Evolutionary conservation across 2,329 filamentous ascomycete genomes (phyloP), one percentile per base, ranked within the genome.

Genomic region (Fusarium sp.): DNA sequence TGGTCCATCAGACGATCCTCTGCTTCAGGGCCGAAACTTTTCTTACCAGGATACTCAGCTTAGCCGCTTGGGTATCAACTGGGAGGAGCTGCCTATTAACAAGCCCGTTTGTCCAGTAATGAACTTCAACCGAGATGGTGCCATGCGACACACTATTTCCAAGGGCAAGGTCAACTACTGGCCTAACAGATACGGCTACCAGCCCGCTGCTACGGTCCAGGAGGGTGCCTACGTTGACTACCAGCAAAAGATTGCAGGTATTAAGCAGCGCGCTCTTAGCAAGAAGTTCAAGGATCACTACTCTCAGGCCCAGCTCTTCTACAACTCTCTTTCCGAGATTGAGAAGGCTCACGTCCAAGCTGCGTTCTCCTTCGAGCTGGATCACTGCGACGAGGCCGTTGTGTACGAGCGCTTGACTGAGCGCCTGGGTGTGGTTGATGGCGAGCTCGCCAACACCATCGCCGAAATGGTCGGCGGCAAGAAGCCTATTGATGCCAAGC

Each of bases 231-330:
- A 94, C 72, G 79, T 89, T 8, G 92, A 94, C 51, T 92, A 90
- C 0, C 82, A 82, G 0, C 83, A 89, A 66, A 91, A 90, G 79
- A 82, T 93, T 3, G 84, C 84, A 9, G 93, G 93, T 7, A 90
- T 93, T 78, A 95, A 96, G 83, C 83, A 86, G 23, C 89, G 93
- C 16, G 84, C 91, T 10, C 85, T 88, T 77, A 92, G 90, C 71
- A 86, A 86, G 73, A 95, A 95, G 83, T 95, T 95, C 85, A 87
- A 86, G 71, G 93, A 96, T 69, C 92, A 95, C 79, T 89, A 89
- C 81, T 91, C 88, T 55, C 93, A 96, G 79, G 93, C 93, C 0
- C 92, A 95, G 78, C 84, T 95, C 4, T 96, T 96, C 84, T 95
- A 90, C 84, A 95, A 95, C 84, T 94, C 92, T 21, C 81, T 95